These are phyloP conservation scores for Kuraishia piskuri DNA, from an alignment of 805 yeast genomes.

Conservation along the genomic window DNA sequence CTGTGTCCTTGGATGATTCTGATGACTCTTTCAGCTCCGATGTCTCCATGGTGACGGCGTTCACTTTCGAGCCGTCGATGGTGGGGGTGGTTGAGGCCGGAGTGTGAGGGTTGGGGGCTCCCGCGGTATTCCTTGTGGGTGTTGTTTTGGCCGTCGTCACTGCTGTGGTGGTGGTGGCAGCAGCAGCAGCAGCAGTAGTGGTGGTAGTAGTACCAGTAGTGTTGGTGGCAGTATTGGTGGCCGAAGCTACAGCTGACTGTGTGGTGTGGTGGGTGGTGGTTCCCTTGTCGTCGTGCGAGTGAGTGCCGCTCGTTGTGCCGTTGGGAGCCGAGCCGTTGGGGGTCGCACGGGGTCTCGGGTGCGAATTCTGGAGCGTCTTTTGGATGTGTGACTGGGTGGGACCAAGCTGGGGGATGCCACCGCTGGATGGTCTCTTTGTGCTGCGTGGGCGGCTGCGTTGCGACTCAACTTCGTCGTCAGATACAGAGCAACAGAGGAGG, in stretches of 20 bases:
- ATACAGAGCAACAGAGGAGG: conserved; percentile 26
- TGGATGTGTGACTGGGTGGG: conserved; percentile 1
- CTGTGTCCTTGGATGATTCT: conserved; percentile 24
- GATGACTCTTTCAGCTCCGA: conserved; percentile 25
- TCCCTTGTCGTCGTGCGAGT: no score
- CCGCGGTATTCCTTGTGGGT: background rate
- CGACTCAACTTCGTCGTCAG: conserved; percentile 9
- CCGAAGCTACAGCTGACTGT: no score
- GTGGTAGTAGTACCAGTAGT: background rate
- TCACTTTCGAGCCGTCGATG: conserved; percentile 1
- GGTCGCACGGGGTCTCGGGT: background rate
- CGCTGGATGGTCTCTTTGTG: background rate
- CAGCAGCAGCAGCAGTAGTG: background rate
- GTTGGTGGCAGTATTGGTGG: no score
- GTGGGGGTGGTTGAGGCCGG: background rate
- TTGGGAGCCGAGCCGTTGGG: no score
- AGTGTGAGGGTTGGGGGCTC: background rate
- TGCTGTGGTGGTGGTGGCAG: background rate
- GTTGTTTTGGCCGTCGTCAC: no score
- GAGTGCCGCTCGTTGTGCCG: no score
- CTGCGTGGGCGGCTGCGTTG: background rate
- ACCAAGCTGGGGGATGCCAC: background rate
- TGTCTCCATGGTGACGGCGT: conserved; percentile 16
- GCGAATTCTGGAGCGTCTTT: background rate
- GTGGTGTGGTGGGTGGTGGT: no score